phyloP scores from a whole-genome alignment of 2,329 filamentous ascomycete genomes.

The Colletotrichum simmondsii region DNA sequence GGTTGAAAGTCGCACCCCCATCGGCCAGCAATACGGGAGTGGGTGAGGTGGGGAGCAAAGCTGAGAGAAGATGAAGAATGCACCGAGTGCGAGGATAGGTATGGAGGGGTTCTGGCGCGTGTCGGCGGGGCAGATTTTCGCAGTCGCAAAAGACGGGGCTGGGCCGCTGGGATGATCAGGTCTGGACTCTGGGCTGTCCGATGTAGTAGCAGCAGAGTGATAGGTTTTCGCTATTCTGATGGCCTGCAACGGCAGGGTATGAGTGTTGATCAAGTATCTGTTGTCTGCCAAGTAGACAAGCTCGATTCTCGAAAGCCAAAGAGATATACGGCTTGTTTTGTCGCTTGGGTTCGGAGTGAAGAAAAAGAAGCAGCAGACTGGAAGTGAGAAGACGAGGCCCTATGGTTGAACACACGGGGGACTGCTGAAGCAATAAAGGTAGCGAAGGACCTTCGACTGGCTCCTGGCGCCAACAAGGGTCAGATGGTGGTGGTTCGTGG shows the following conservation, averaged over 20 bases:
- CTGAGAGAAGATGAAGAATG: constrained; percentile 22
- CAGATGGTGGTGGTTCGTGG: constrained; percentile 29
- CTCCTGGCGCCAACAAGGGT: constrained; percentile 10
- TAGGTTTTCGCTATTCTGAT: neutral
- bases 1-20: constrained; percentile 28
- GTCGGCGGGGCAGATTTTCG: constrained; percentile 34
- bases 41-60: constrained; percentile 28
- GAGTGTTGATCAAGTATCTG: neutral
- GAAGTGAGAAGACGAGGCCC: neutral
- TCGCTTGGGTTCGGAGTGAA: neutral
- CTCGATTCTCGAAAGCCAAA: neutral
- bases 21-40: constrained; percentile 31
- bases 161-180: constrained; percentile 20
- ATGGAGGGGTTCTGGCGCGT: constrained; percentile 32
- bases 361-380: neutral
- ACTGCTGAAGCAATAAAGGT: constrained; percentile 30
- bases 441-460: constrained; percentile 21
- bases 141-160: constrained; percentile 33
- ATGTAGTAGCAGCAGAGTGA: constrained; percentile 12
- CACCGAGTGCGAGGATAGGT: constrained; percentile 9
- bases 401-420: constrained; percentile 4
- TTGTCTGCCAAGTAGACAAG: neutral
- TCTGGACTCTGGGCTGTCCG: constrained; percentile 15
- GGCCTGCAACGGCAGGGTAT: neutral
- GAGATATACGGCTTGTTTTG: neutral